phyloP scores from a whole-genome alignment of 305 asterid species.

The Andrographis paniculata region DNA sequence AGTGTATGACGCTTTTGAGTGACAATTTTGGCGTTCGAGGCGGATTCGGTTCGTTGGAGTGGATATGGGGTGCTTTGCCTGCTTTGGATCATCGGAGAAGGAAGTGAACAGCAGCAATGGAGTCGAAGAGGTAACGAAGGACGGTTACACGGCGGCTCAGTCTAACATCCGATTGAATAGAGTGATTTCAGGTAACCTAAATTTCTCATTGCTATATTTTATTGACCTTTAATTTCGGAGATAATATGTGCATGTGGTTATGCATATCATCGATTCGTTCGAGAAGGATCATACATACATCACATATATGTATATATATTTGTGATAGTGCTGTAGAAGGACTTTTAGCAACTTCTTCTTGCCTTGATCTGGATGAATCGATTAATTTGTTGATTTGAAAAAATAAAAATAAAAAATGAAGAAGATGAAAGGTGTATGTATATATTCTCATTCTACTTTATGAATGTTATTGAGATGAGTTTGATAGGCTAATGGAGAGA shows the following conservation, averaged over 20 bases:
- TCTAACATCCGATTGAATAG: conserved; percentile 32
- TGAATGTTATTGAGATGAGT: too few relatives aligned
- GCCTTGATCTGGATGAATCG: conserved; percentile 19
- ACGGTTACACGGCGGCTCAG: conserved; percentile 39
- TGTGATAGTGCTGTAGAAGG: background rate
- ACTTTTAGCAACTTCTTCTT: background rate
- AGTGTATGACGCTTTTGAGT: conserved; percentile 4
- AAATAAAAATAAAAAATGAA: too few relatives aligned
- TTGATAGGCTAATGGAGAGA: too few relatives aligned
- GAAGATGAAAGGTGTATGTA: too few relatives aligned
- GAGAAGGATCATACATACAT: too few relatives aligned
- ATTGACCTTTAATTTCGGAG: background rate
- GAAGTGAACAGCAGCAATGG: conserved; percentile 32
- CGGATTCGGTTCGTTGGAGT: conserved; percentile 23
- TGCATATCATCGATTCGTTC: background rate
- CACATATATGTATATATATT: too few relatives aligned
- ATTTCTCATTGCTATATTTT: background rate
- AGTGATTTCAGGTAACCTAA: conserved; percentile 39
- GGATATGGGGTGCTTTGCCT: conserved; percentile 64
- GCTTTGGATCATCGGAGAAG: conserved; percentile 56
- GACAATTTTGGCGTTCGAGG: conserved; percentile 14
- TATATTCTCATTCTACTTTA: too few relatives aligned
- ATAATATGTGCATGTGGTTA: background rate
- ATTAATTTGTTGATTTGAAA: too few relatives aligned
- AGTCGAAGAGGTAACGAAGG: conserved; percentile 41